A percentile compares a stretch with the other conserved stretches of the same genome.
These are phyloP conservation scores for Podospora australis DNA, from an alignment of 495 filamentous ascomycete genomes.

Conservation along the genomic window DNA sequence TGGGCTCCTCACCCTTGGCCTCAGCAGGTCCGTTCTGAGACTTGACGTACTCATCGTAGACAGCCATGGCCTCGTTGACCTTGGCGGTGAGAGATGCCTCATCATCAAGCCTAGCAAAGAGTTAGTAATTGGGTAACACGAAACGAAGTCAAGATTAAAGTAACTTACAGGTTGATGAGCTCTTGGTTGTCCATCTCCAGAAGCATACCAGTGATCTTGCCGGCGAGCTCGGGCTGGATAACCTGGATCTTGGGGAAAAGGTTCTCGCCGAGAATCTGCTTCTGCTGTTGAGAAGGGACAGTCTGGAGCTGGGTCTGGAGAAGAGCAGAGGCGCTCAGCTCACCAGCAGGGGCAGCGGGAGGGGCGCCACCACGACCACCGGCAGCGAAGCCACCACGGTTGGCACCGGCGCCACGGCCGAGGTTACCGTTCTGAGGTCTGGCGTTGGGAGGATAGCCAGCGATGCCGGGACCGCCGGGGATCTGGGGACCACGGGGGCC, in stretches of 20 bases:
- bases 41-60: slow-evolving; percentile 99
- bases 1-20: slow-evolving; percentile 26
- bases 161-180: slow-evolving; percentile 87
- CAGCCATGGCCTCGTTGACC: slow-evolving; percentile 91
- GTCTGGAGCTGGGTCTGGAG: slow-evolving; percentile 45
- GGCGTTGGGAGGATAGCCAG: slow-evolving; percentile 52
- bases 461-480: slow-evolving; percentile 52
- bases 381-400: slow-evolving; percentile 31
- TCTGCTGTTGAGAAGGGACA: slow-evolving; percentile 66
- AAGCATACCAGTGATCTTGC: slow-evolving; percentile 99
- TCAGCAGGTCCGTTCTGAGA: slow-evolving; percentile 41
- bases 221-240: slow-evolving; percentile 88
- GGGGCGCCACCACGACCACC: slow-evolving; percentile 52
- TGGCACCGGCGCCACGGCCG: slow-evolving; percentile 38
- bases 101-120: slow-evolving; percentile 66
- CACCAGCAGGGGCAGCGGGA: slow-evolving; percentile 22
- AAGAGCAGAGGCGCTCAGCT: slow-evolving; percentile 33
- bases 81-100: slow-evolving; percentile 83
- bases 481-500: slow-evolving; percentile 58
- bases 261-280: slow-evolving; percentile 95
- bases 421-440: slow-evolving; percentile 34
- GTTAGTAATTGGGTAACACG: slow-evolving; percentile 20
- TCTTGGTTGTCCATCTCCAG: slow-evolving; percentile 97
- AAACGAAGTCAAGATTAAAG: neutral
- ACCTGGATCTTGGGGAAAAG: slow-evolving; percentile 96